phyloP scores from a whole-genome alignment of 805 yeast species.

The Nadsonia fulvescens region DNA sequence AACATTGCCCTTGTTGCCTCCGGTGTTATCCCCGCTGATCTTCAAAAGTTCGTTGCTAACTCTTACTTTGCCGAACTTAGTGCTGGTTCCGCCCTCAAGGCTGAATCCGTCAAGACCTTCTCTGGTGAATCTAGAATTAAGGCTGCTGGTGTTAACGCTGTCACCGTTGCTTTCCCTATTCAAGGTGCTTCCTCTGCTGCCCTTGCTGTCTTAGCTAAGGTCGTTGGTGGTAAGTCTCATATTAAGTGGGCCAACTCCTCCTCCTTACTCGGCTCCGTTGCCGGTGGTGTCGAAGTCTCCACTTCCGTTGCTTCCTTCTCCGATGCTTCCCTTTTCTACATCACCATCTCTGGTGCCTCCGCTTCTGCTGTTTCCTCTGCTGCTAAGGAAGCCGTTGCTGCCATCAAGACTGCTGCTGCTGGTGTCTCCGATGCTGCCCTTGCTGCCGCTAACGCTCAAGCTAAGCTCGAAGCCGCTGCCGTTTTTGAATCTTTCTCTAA shows the following conservation, averaged over 20 bases:
- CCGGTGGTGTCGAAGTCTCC: conserved; percentile 20
- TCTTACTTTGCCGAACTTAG: conserved; percentile 41
- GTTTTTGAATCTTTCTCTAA: conserved; percentile 18
- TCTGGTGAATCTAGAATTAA: conserved; percentile 46
- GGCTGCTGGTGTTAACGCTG: conserved; percentile 49
- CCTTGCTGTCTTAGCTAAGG: conserved; percentile 54
- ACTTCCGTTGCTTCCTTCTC: conserved; percentile 37
- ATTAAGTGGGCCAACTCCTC: conserved; percentile 37
- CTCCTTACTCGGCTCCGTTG: conserved; percentile 30
- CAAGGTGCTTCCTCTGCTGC: conserved; percentile 36
- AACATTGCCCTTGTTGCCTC: conserved; percentile 55
- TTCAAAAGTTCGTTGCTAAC: conserved; percentile 46
- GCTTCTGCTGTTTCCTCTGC: conserved; percentile 41
- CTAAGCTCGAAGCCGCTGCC: conserved; percentile 39
- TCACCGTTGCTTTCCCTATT: conserved; percentile 70
- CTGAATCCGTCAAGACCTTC: conserved; percentile 27
- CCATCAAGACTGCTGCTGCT: conserved; percentile 14
- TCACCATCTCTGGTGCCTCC: conserved; percentile 41
- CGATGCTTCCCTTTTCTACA: conserved; percentile 66
- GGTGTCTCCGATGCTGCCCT: conserved; percentile 19
- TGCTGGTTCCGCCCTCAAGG: conserved; percentile 32
- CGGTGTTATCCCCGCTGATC: conserved; percentile 58
- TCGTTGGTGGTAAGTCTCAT: conserved; percentile 31
- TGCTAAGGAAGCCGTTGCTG: conserved; percentile 26
- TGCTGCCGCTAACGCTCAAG: conserved; percentile 35